phyloP scores from a whole-genome alignment of 2,329 filamentous ascomycete genomes.

The Phyllosticta ampelicida region DNA sequence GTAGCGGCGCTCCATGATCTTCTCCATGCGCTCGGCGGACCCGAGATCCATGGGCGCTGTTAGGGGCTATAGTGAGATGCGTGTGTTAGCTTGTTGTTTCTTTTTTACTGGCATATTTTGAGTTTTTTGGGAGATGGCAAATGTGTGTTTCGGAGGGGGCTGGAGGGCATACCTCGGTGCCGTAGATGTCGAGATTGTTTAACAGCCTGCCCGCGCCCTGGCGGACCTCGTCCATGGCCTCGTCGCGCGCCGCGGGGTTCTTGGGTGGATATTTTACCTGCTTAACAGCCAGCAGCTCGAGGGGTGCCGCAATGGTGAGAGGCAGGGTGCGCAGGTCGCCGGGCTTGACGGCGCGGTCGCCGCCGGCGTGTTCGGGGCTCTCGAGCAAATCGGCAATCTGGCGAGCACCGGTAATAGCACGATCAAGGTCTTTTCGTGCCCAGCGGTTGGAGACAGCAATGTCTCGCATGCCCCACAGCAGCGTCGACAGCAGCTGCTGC shows the following conservation, averaged over 20 bases:
- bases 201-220: slow-evolving; percentile 31
- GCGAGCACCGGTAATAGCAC: slow-evolving; percentile 29
- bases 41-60: no score
- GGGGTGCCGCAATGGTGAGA: slow-evolving; percentile 30
- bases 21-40: no score
- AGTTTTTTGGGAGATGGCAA: no score
- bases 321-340: slow-evolving; percentile 26
- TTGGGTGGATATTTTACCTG: slow-evolving; percentile 24
- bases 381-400: slow-evolving; percentile 33
- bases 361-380: slow-evolving; percentile 26
- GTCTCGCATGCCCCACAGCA: slow-evolving; percentile 27
- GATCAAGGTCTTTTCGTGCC: slow-evolving; percentile 26
- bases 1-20: slow-evolving; percentile 1
- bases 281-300: slow-evolving; percentile 33
- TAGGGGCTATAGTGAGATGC: no score
- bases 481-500: slow-evolving; percentile 18
- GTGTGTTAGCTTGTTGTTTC: no score
- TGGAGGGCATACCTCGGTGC: slow-evolving; percentile 12
- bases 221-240: slow-evolving; percentile 30
- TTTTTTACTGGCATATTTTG: no score
- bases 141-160: no score
- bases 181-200: slow-evolving; percentile 19
- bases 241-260: slow-evolving; percentile 27
- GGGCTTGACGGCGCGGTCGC: not conserved
- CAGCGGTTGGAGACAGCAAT: slow-evolving; percentile 25